Evolutionary conservation across 352 stramenopile species (phyloP), one percentile per base, ranked within the genome.

Genomic region (Peronosclerospora sorghi): DNA sequence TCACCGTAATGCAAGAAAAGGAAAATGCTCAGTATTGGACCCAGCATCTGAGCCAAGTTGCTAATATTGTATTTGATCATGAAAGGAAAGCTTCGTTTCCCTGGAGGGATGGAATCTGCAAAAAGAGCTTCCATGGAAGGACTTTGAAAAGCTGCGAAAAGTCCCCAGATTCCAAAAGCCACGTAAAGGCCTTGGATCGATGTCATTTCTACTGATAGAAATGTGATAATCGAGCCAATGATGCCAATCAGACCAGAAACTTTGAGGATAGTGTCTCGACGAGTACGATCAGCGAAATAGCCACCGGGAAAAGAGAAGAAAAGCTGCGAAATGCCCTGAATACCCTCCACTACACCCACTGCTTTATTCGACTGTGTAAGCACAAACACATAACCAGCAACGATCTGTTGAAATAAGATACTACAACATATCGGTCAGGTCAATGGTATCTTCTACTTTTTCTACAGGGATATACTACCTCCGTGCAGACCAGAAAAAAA

Each of bases 61-160:
- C 30, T 35, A 15, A 18, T 35, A 17, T 35, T 35, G 12, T 35
- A 35, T 18, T 35, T 35, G 30, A 35, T 35, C 30, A 35, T 35
- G 12, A 35, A 35, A 13, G 74, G 81, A 7, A 73, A 55, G 1
- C 73, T 88, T 23, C 83, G 57, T 45, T 83, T 58, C 0, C 77
- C 74, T 1, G 67, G 34, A 6, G 72, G 70, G 21, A 94, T 65
- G 0, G 80, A 93, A 48, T 95, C 83, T 6, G 80, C 78, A 37
- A 95, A 92, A 0, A 95, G 49, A 1, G 85, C 83, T 32, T 92
- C 76, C 41, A 83, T 60, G 0, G 76, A 64, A 2, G 83, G 80
- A 46, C 75, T 76, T 26, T 84, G 69, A 32, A 93, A 65, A 4
- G 82, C 78, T 15, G 64, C 56, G 51, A 89, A 92, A n/a, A 68